Evolutionary conservation across 2,329 filamentous ascomycete species (phyloP), one percentile per base, ranked within the genome.

Genomic region (Penicillium digitatum): DNA sequence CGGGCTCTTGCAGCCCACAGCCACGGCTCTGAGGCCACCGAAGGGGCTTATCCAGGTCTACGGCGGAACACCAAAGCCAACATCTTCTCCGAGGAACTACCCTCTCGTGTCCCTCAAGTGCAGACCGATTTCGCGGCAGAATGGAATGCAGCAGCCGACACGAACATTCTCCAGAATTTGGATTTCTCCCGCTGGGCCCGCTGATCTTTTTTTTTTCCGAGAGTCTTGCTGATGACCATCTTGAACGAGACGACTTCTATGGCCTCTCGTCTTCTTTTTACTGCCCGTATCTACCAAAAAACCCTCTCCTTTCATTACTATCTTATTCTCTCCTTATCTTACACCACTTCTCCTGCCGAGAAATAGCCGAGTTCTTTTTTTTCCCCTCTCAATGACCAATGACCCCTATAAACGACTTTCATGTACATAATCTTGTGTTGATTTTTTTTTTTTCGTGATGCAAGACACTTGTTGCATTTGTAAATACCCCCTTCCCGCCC

Each of bases 181-280:
- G 74, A 76, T 57, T 76, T 76, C 55, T 71, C 74, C n/a, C 71
- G 72, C 35, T 76, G 74, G 74, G 67, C 67, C 37, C 69, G 73
- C 37, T 76, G 61, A 66, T 50, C 16, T 18, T 14, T 32, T 32
- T 39, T 10, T 8, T 8, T 34, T 9, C 7, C 31, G 3, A 37
- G 11, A 22, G 5, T 20, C 14, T 22, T 35, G 9, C 12, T 11
- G 11, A 24, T 12, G 22, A 10, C 18, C 12, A 16, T 32, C 5
- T 31, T 18, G 14, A 10, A 12, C 20, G 9, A n/a, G 29, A 39
- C 18, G 34, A 20, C 34, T 32, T 44, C 53, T 22, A 18, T n/a
- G 9, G 14, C n/a, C 9, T 39, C 18, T 42, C 24, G 3, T 47
- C 20, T 31, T 27, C 22, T 46, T 18, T 45, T 32, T n/a, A 24